A percentile compares a stretch with the other conserved stretches of the same genome.
Conservation (phyloP, 2,329 filamentous ascomycete species). For the Diaporthe helianthi region DNA sequence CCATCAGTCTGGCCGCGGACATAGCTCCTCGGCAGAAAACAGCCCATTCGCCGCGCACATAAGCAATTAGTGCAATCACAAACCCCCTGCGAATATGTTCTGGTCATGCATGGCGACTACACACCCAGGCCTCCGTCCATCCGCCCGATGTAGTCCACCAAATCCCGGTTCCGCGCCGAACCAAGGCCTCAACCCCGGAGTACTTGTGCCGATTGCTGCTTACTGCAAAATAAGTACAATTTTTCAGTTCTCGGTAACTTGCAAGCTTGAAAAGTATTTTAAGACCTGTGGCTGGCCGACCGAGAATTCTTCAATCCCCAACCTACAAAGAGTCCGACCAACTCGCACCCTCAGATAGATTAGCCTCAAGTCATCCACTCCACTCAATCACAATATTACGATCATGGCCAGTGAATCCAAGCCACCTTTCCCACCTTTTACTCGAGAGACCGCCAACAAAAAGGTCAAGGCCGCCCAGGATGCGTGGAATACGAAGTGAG, state of each 20-base stretch:
- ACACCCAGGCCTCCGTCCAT: slow-evolving; percentile 1
- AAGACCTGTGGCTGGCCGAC: not conserved
- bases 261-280: not conserved
- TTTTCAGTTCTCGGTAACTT: not conserved
- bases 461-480: slow-evolving; percentile 89
- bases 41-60: not conserved
- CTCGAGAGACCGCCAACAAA: slow-evolving; percentile 68
- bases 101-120: not conserved
- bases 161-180: slow-evolving; percentile 7
- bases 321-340: not conserved
- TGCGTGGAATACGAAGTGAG: slow-evolving; percentile 79
- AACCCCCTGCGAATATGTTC: not conserved
- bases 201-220: not conserved
- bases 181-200: not conserved
- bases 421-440: slow-evolving; percentile 75
- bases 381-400: not conserved
- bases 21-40: not conserved
- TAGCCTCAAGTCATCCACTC: not conserved
- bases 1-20: slow-evolving; percentile 1
- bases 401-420: slow-evolving; percentile 39
- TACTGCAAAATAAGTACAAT: not conserved
- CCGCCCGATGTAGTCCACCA: slow-evolving; percentile 1
- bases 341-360: not conserved
- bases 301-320: not conserved
- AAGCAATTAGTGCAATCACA: not conserved